These are phyloP conservation scores for Podospora appendiculata DNA, from an alignment of 495 filamentous ascomycete species.

Conservation along the genomic window DNA sequence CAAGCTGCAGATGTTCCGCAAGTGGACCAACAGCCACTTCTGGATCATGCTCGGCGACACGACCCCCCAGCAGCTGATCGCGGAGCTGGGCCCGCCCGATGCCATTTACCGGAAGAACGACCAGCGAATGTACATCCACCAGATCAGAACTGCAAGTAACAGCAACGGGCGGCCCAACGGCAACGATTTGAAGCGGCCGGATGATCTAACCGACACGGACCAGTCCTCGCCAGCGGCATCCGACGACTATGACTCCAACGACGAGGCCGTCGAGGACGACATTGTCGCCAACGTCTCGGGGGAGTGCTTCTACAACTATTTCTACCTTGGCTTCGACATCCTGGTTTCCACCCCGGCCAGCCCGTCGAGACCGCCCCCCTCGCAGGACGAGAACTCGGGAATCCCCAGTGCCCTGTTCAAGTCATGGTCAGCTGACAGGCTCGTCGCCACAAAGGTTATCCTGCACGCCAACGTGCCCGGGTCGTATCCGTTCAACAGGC, in stretches of 20 bases:
- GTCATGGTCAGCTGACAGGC: slow-evolving; percentile 40
- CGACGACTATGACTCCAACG: slow-evolving; percentile 56
- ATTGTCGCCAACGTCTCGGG: slow-evolving; percentile 41
- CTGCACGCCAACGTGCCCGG: slow-evolving; percentile 92
- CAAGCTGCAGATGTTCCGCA: slow-evolving; percentile 64
- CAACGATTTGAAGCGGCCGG: slow-evolving; percentile 40
- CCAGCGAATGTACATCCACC: slow-evolving; percentile 83
- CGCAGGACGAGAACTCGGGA: slow-evolving; percentile 30
- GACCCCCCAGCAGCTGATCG: slow-evolving; percentile 80
- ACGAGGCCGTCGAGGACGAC: slow-evolving; percentile 48
- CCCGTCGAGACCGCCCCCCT: slow-evolving; percentile 53
- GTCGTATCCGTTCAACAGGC: slow-evolving; percentile 92
- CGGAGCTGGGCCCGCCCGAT: slow-evolving; percentile 89
- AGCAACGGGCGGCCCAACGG: slow-evolving; percentile 40
- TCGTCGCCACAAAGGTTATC: slow-evolving; percentile 83
- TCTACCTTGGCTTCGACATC: slow-evolving; percentile 91
- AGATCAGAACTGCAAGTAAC: slow-evolving; percentile 41
- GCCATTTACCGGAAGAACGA: slow-evolving; percentile 92
- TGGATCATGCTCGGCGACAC: slow-evolving; percentile 71
- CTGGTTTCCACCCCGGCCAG: slow-evolving; percentile 70
- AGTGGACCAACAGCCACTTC: slow-evolving; percentile 47
- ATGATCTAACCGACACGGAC: slow-evolving; percentile 70
- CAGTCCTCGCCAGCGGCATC: slow-evolving; percentile 67
- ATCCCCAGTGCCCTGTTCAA: slow-evolving; percentile 30
- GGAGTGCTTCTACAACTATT: slow-evolving; percentile 96